Percentiles rank a stretch among this genome's conserved stretches.
phyloP scores from a whole-genome alignment of 2,329 filamentous ascomycete species.

The Botrytis fragariae region DNA sequence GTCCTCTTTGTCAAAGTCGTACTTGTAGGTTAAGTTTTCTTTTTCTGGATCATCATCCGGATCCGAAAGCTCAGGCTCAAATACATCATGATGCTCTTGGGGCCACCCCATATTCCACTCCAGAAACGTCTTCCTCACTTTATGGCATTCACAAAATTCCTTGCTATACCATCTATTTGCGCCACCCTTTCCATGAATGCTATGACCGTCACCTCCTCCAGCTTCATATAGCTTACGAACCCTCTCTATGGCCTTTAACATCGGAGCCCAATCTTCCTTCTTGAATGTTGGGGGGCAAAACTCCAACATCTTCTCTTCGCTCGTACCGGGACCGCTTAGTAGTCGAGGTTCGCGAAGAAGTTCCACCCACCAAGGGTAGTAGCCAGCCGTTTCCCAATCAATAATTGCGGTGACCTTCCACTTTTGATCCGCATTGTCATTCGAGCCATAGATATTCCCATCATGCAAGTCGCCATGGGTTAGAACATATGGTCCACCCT shows the following conservation, averaged over 20 bases:
- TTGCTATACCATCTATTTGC: not conserved
- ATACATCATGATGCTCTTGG: not conserved
- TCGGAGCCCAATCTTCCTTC: accelerated
- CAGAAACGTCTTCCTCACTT: accelerated
- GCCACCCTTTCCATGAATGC: not conserved
- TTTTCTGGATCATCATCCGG: not conserved
- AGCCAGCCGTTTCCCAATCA: constrained; percentile 3
- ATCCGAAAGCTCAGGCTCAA: not conserved
- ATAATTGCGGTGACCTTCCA: not conserved
- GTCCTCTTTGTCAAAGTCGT: not conserved
- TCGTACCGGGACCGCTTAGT: not conserved
- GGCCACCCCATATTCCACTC: not conserved
- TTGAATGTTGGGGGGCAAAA: not conserved
- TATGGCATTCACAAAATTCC: not conserved
- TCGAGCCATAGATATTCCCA: not conserved
- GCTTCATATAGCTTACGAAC: accelerated
- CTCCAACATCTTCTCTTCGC: accelerated
- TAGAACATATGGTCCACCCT: constrained; percentile 10
- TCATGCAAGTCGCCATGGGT: not conserved
- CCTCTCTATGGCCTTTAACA: not conserved
- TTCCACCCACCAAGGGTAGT: not conserved
- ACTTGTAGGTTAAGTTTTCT: accelerated
- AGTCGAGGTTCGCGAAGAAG: accelerated
- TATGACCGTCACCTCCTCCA: accelerated
- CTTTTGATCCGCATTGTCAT: constrained; percentile 1